These are phyloP conservation scores for Euphorbia peplus DNA, from an alignment of 345 rosid species.

Conservation along the genomic window DNA sequence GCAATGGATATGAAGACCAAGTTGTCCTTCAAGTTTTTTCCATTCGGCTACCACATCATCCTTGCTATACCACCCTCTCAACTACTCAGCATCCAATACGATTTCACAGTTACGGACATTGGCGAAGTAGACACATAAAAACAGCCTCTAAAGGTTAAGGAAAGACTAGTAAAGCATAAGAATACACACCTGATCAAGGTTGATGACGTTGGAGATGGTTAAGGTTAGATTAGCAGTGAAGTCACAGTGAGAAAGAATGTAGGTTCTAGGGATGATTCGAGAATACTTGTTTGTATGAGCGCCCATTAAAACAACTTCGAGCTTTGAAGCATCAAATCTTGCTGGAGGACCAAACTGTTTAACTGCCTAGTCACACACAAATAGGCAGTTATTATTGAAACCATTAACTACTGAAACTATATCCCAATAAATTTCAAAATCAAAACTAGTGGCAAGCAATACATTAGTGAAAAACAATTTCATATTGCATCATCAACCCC, in stretches of 20 bases:
- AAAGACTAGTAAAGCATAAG: neutral
- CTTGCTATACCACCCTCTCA: slow-evolving; percentile 80
- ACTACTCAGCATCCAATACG: slow-evolving; percentile 25
- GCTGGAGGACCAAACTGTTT: slow-evolving; percentile 78
- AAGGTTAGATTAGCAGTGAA: slow-evolving; percentile 83
- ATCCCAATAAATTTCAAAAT: neutral
- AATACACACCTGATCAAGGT: slow-evolving; percentile 60
- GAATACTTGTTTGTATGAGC: slow-evolving; percentile 38
- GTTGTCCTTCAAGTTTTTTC: slow-evolving; percentile 61
- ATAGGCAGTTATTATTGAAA: neutral
- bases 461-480: neutral
- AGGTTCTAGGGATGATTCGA: slow-evolving; percentile 61
- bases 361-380: slow-evolving; percentile 51
- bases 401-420: neutral
- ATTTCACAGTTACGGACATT: too few relatives aligned
- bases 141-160: neutral
- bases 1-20: slow-evolving; percentile 72
- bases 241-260: slow-evolving; percentile 89
- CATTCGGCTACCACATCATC: slow-evolving; percentile 96
- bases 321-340: slow-evolving; percentile 78
- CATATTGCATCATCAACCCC: neutral
- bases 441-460: neutral
- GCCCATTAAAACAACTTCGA: slow-evolving; percentile 55
- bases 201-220: slow-evolving; percentile 70
- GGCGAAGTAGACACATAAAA: neutral